Conservation (phyloP, 1,139 yeast genomes). For the Suhomyces taliae region DNA sequence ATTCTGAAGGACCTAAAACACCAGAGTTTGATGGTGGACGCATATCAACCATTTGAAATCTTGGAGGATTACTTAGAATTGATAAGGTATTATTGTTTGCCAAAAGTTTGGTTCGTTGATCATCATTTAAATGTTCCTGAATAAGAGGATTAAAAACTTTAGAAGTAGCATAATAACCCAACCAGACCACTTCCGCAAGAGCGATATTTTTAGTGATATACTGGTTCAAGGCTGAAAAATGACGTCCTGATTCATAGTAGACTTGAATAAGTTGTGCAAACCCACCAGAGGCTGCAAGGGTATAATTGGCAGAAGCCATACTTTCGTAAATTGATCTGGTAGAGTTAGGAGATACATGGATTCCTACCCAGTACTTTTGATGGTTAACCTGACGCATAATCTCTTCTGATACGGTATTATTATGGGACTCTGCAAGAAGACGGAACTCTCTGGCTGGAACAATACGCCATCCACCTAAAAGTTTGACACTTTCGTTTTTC, state of each 20-base stretch:
- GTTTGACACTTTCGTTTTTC: slow-evolving; percentile 15
- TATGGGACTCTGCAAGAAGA: slow-evolving; percentile 28
- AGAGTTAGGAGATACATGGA: slow-evolving; percentile 47
- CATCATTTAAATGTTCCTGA: slow-evolving; percentile 10
- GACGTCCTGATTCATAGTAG: slow-evolving; percentile 56
- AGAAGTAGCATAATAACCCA: slow-evolving; percentile 21
- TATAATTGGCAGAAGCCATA: slow-evolving; percentile 22
- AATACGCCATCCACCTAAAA: slow-evolving; percentile 43
- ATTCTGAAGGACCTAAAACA: slow-evolving; percentile 33
- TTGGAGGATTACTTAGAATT: slow-evolving; percentile 23
- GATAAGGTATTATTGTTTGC: slow-evolving; percentile 17
- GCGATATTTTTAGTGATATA: slow-evolving; percentile 41
- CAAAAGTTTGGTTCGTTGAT: slow-evolving; percentile 17
- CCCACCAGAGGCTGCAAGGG: slow-evolving; percentile 16
- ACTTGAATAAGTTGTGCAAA: slow-evolving; percentile 28
- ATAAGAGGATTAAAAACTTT: slow-evolving; percentile 26
- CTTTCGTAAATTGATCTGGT: slow-evolving; percentile 38
- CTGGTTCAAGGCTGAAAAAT: slow-evolving; percentile 42
- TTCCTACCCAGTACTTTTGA: slow-evolving; percentile 55
- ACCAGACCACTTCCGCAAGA: slow-evolving; percentile 29
- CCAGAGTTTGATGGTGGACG: slow-evolving; percentile 24
- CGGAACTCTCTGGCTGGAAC: slow-evolving; percentile 27
- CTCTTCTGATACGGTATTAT: slow-evolving; percentile 35
- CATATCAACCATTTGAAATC: slow-evolving; percentile 21
- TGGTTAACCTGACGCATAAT: slow-evolving; percentile 41